Base-by-base conservation (phyloP, 179 eudicot genomes). In the Beta corolliflora region DNA sequence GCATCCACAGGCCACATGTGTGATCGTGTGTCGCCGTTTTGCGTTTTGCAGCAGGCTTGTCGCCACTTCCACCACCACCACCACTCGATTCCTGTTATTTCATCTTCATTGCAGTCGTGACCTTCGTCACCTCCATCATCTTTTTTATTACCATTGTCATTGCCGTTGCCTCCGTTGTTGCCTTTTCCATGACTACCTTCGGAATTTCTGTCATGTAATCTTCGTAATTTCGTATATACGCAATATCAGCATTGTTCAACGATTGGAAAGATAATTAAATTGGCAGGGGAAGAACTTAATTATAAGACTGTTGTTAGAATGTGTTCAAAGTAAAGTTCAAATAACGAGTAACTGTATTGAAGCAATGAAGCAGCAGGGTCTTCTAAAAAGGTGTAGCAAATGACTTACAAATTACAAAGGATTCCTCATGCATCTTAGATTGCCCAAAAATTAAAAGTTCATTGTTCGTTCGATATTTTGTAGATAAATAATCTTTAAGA, bases 31-130 rank as follows among this genome's bases (percentile, higher is more conserved):
- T 29, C 48, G 19, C 25, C 46, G 13, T 16, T n/a, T 31, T 66
- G 52, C 6, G 41, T 25, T 75, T 44, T 45, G 3, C 45, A 14
- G 7, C 79, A 77, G n/a, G 70, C 55, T 13, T 83, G 82, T 10
- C 46, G 76, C 85, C 81, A 83, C 60, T 56, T 73, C 81, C 81
- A 78, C 85, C 85, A 83, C 81, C 75, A 78, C 81, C 81, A 82
- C 85, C 85, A 78, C 78, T 82, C 85, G 55, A 78, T n/a, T 16
- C 75, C 85, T 41, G n/a, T 25, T 0, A 11, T 9, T 0, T 72
- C 71, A 41, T 78, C 74, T 36, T 55, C 18, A 18, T 78, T 55
- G 69, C 56, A 36, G 25, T 64, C 75, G 15, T 41, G 4, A 16
- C 68, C 85, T 15, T 52, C 61, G 5, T 56, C 54, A 16, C 25